Evolutionary conservation across 345 rosid genomes (phyloP).

Genomic region (Bretschneidera sinensis): DNA sequence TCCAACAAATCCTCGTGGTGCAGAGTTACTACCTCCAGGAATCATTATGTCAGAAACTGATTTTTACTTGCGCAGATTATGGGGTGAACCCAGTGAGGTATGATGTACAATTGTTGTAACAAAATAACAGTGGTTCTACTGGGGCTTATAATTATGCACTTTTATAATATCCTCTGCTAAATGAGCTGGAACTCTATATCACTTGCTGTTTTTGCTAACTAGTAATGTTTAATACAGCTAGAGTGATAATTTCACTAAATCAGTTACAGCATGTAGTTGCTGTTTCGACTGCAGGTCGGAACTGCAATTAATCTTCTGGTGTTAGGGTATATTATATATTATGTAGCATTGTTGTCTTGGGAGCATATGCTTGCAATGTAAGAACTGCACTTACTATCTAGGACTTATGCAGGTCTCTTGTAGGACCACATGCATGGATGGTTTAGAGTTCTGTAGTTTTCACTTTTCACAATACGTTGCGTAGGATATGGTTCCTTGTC

Average conservation of each 20-base stretch:
- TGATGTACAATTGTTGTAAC: constrained; percentile 9
- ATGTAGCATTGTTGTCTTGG: neutral
- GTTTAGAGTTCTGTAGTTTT: neutral
- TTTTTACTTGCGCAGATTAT: constrained; percentile 77
- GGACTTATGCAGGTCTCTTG: neutral
- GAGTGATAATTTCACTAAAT: neutral
- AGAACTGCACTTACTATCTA: neutral
- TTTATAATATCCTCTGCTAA: constrained; percentile 1
- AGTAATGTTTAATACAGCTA: neutral
- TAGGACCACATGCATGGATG: neutral
- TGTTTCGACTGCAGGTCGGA: neutral
- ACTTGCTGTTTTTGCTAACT: too few relatives aligned
- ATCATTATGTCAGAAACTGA: constrained; percentile 78
- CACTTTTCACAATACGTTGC: too few relatives aligned
- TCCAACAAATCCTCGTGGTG: constrained; percentile 87
- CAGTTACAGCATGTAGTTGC: neutral
- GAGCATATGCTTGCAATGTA: neutral
- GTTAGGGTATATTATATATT: too few relatives aligned
- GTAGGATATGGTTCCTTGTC: too few relatives aligned
- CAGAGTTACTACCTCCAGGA: constrained; percentile 87
- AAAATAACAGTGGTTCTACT: neutral
- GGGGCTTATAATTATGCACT: neutral
- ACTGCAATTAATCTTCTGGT: neutral
- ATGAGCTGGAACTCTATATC: too few relatives aligned
- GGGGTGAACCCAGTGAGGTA: constrained; percentile 97